These are phyloP conservation scores for Dissophora globulifera DNA, from an alignment of 192 early-diverging fungal genomes.

Conservation along the genomic window DNA sequence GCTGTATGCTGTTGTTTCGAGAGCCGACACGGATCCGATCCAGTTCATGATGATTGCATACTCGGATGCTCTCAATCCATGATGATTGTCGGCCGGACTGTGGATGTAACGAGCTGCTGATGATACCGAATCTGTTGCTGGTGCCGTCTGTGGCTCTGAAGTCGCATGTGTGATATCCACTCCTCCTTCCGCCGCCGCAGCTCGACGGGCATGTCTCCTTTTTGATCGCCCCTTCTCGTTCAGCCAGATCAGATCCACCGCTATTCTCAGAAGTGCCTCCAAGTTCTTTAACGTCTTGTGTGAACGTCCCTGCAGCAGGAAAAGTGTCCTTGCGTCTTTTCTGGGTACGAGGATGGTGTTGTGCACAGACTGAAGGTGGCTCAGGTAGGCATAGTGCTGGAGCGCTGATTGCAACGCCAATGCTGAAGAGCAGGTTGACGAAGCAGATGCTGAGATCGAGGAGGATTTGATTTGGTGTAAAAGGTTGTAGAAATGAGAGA, in stretches of 20 bases:
- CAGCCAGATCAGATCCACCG: conserved; percentile 42
- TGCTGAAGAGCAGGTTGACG: background rate
- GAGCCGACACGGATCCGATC: conserved; percentile 14
- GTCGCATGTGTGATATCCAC: no score
- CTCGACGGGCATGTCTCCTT: background rate
- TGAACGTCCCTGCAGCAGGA: conserved; percentile 20
- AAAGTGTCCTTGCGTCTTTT: conserved; percentile 23
- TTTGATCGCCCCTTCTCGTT: conserved; percentile 28
- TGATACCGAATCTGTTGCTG: background rate
- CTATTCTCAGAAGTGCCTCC: conserved; percentile 25
- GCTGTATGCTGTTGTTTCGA: background rate
- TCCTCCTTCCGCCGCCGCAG: no score
- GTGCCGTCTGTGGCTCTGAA: background rate
- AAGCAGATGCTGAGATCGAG: background rate
- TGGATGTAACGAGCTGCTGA: background rate
- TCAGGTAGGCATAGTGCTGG: conserved; percentile 17
- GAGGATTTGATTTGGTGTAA: conserved; percentile 1
- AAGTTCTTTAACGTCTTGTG: conserved; percentile 31
- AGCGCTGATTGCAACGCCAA: background rate
- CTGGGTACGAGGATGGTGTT: conserved; percentile 27
- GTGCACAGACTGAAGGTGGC: conserved; percentile 12
- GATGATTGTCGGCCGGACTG: conserved; percentile 7
- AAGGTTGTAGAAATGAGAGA: conserved; percentile 17
- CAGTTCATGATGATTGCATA: conserved; percentile 42
- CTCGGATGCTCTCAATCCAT: conserved; percentile 35